phyloP scores from a whole-genome alignment of 495 filamentous ascomycete species.

The Podospora conica region DNA sequence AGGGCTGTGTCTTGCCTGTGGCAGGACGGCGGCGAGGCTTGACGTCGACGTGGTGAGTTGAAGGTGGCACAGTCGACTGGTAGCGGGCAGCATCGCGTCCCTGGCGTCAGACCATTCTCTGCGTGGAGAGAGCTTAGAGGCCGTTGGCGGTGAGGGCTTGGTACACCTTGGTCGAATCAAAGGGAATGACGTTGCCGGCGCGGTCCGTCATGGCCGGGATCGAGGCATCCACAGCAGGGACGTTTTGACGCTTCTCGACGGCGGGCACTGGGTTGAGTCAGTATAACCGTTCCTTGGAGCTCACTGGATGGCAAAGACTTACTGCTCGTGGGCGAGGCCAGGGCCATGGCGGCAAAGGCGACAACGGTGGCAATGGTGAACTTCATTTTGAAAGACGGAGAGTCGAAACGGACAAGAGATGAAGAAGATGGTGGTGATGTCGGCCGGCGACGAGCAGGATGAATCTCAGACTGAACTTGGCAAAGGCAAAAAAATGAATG shows the following conservation, averaged over 20 bases:
- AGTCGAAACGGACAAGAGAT: slow-evolving; percentile 12
- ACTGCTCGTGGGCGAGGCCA: slow-evolving; percentile 37
- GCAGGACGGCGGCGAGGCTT: too few relatives aligned
- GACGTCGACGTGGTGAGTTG: too few relatives aligned
- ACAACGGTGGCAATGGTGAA: slow-evolving; percentile 40
- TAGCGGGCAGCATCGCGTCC: not conserved
- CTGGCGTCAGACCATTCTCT: not conserved
- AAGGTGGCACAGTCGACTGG: too few relatives aligned
- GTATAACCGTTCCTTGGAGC: not conserved
- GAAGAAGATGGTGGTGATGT: slow-evolving; percentile 16
- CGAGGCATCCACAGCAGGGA: slow-evolving; percentile 22
- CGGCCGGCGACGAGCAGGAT: slow-evolving; percentile 26
- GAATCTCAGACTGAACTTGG: not conserved
- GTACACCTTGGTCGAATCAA: slow-evolving; percentile 34
- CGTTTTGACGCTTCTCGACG: slow-evolving; percentile 25
- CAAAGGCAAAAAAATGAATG: slow-evolving; percentile 1
- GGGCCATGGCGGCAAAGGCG: slow-evolving; percentile 41
- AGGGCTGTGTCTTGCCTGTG: too few relatives aligned
- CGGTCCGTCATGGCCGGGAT: slow-evolving; percentile 35
- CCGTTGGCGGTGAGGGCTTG: slow-evolving; percentile 23
- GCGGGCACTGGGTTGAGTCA: slow-evolving; percentile 11
- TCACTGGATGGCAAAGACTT: slow-evolving; percentile 10
- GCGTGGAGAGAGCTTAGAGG: slow-evolving; percentile 16
- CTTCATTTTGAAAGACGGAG: slow-evolving; percentile 47
- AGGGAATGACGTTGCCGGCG: slow-evolving; percentile 35